A percentile compares a stretch with the other conserved stretches of the same genome.
Conservation (phyloP, 805 yeast species). For the Priceomyces fermenticarens region DNA sequence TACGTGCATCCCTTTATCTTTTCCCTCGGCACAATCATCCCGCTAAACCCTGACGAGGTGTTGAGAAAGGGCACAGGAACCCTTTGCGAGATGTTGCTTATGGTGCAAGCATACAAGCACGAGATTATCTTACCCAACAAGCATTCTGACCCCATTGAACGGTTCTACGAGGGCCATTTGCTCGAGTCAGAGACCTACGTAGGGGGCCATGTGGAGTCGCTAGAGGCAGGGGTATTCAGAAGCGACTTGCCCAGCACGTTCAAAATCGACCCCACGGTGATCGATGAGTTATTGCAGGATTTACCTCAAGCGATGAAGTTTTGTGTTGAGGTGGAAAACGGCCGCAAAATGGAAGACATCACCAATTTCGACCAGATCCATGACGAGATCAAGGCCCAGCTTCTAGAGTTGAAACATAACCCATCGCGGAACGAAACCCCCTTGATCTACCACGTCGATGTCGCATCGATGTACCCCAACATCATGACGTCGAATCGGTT, state of each 20-base stretch:
- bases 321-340: constrained; percentile 78
- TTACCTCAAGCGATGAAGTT: constrained; percentile 76
- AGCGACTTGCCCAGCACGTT: constrained; percentile 79
- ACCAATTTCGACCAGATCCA: constrained; percentile 76
- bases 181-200: constrained; percentile 95
- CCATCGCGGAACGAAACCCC: constrained; percentile 78
- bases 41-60: constrained; percentile 94
- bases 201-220: constrained; percentile 97
- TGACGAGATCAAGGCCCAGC: constrained; percentile 48
- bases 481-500: constrained; percentile 96
- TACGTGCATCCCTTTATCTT: constrained; percentile 97
- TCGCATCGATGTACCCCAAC: constrained; percentile 98
- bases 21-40: constrained; percentile 92
- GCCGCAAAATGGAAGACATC: constrained; percentile 70
- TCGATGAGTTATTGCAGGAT: constrained; percentile 74
- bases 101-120: constrained; percentile 89
- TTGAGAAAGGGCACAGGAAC: constrained; percentile 98
- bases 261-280: constrained; percentile 73
- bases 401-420: constrained; percentile 56
- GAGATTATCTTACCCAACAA: constrained; percentile 86
- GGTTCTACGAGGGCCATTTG: constrained; percentile 92
- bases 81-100: constrained; percentile 92
- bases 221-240: constrained; percentile 97
- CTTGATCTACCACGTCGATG: constrained; percentile 94
- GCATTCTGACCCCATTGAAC: constrained; percentile 88